Evolutionary conservation across 2,329 filamentous ascomycete species (phyloP), one percentile per base, ranked within the genome.

Genomic region (Penicillium sp.): DNA sequence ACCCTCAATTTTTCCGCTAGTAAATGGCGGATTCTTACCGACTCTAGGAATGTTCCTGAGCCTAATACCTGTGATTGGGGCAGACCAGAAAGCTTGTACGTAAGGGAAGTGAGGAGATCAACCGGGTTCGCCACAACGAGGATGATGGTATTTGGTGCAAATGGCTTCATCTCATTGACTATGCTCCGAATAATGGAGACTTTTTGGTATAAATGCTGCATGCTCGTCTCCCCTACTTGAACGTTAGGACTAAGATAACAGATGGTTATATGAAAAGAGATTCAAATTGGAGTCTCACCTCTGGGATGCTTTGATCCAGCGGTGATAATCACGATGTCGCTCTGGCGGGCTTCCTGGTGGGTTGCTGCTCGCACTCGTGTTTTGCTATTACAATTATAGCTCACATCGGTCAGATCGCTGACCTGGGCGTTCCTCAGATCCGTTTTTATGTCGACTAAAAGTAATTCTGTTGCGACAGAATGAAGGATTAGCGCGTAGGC

Each of bases 41-140:
- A 83, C 63, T 85, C 83, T 3, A 85, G 75, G 63, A 79, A 81
- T 0, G 83, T 85, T 11, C 83, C 83, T 3, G 80, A 81, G 0
- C 83, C 83, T 25, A 85, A 65, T 12, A 85, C 82, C 61, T 84
- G 83, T 10, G 64, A 69, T 39, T 74, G 66, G 0, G 83, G 82
- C 1, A 85, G 73, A 1, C 81, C 78, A 0, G 81, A 81, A 15
- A 82, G 68, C 48, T 79, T 73, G 35, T 78, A 76, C 4, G 79
- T 81, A 53, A 84, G 77, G 48, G 80, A 78, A 1, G 83, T 84
- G 37, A 85, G 72, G 31, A 85, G 73, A 65, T 86, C 83, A 20
- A 85, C 82, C 0, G 83, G 83, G 66, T 85, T 84, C 2, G 83
- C 78, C 3, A 85, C 82, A 1, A 85, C 70, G 0, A 86, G 70